phyloP scores from a whole-genome alignment of 495 filamentous ascomycete genomes.

The Xylaria bambusicola region DNA sequence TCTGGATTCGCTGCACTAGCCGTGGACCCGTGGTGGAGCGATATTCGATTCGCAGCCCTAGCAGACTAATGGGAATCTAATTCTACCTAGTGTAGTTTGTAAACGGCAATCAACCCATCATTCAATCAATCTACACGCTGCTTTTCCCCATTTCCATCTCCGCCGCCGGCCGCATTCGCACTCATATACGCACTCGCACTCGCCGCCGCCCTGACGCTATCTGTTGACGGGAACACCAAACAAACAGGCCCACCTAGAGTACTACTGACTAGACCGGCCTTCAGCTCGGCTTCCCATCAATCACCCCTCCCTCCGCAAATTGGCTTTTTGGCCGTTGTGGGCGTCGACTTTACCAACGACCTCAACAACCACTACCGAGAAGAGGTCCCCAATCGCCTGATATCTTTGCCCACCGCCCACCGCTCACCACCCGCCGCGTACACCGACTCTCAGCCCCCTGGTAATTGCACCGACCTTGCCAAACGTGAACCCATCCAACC shows the following conservation, averaged over 20 bases:
- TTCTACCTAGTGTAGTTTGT: no score
- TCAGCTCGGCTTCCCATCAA: background rate
- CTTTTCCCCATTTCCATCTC: conserved; percentile 13
- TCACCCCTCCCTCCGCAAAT: background rate
- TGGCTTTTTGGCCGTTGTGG: background rate
- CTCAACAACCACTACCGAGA: background rate
- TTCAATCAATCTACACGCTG: conserved; percentile 1
- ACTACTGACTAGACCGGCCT: background rate
- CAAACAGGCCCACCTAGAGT: background rate
- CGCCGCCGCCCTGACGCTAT: background rate
- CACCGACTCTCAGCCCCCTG: conserved; percentile 2
- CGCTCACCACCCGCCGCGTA: background rate
- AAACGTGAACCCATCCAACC: conserved; percentile 10
- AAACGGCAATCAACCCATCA: background rate
- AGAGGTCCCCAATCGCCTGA: background rate
- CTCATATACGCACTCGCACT: background rate
- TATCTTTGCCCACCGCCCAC: background rate
- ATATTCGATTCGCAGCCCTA: conserved; percentile 10
- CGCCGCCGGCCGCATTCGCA: conserved; percentile 7
- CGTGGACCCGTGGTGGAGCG: background rate
- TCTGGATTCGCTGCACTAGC: background rate
- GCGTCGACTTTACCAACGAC: background rate
- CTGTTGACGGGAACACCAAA: background rate
- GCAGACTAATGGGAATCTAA: conserved; percentile 10
- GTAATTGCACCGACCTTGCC: background rate